Base-by-base conservation (phyloP, 129 eudicot species). In the Arctium lappa region DNA sequence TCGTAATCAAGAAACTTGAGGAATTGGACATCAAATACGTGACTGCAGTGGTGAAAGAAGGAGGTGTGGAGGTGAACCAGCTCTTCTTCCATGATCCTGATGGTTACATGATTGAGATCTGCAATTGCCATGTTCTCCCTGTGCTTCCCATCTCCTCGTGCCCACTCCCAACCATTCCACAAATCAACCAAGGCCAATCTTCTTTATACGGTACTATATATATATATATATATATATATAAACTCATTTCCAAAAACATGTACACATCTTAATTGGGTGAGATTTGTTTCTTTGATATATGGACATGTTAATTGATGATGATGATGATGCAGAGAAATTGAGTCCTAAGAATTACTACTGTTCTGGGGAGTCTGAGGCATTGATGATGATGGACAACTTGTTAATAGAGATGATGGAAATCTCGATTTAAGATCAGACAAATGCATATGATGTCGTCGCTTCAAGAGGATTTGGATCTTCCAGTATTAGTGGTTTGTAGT, bases 111-210 rank as follows among this genome's bases (percentile, higher is more conserved):
- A 92, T 92, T 13, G 94, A 92, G 65, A 92, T 92, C 8, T 92
- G 97, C 92, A 92, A 92, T 42, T 92, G 97, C 84, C 94, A 92
- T 31, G 88, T 88, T 56, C 86, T 90, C 1, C 97, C 97, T 3
- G 70, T 90, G 6, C 83, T 92, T 39, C 97, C 97, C 1, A 79
- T 90, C 30, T 40, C 92, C 32, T 39, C 97, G 3, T 88, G 92
- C 86, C 91, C 93, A 6, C 66, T 66, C 9, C 71, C 86, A 0
- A 3, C 44, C 1, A 0, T 34, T 36, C 22, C 76, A 46, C 69
- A 71, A 71, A 53, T 8, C 9, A 79, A 69, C 12, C 50, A 66
- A 3, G 1, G 5, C 22, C 76, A 80, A 76, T 72, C 93, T 22
- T 81, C 91, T 6, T 84, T 73, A 22, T 69, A 34, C 12, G 85